Base-by-base conservation (phyloP, 2,329 filamentous ascomycete species). In the Cladophialophora chaetospira region DNA sequence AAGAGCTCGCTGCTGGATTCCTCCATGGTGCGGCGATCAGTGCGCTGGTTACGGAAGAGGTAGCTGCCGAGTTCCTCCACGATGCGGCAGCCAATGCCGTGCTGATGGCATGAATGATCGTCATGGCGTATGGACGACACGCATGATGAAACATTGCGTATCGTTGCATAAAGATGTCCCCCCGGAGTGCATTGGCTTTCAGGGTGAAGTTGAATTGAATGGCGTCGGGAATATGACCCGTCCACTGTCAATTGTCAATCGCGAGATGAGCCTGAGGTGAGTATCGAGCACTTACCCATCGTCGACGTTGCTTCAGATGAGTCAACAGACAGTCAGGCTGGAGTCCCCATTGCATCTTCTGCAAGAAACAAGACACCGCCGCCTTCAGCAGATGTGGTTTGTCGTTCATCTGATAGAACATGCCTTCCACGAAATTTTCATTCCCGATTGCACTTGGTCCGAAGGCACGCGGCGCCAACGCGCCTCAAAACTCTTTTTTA, bases 201-300 rank as follows among this genome's bases (percentile, higher is more conserved):
- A 60, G 28, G 15, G 59, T 55, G 36, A 62, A 57, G 29, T 55
- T 52, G 33, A 55, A 45, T 5, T 28, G 36, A 23, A 57, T 35
- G 15, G 51, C 43, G 38, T 61, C 55, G 38, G 25, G 52, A 25
- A 64, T 57, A 40, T 61, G 57, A 10, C 62, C 62, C 29, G 55
- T 58, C 56, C 57, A 63, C 61, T 63, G 45, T 19, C 19, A 46
- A 29, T 17, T 35, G 52, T 62, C 43, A 62, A 50, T n/a, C n/a
- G n/a, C 33, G 11, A 15, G 33, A 6, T 21, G 25, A n/a, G n/a
- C n/a, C 36, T 29, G n/a, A n/a, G 1, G 67, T 84, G n/a, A 2
- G 83, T 74, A 0, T 81, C 82, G 51, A 68, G 63, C 46, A n/a
- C 57, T 52, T 50, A 66, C 61, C 72, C 72, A 75, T 50, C 73